Conservation (phyloP, 257 asterid species). For the Capsicum pubescens region DNA sequence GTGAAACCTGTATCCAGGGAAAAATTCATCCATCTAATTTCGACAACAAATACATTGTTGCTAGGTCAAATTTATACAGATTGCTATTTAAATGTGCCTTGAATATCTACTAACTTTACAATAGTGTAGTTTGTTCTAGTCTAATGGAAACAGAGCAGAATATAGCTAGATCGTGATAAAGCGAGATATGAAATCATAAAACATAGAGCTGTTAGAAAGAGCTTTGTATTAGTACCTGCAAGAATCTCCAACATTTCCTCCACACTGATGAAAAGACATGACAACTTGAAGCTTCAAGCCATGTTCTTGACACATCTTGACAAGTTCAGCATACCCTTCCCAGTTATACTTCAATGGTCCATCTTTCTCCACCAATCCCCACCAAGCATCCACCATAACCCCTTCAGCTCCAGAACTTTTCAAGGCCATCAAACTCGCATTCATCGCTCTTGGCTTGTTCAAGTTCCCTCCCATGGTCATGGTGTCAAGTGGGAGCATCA, state of each 20-base stretch:
- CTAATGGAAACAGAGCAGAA: no score
- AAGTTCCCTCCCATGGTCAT: slow-evolving; percentile 62
- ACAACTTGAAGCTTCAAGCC: slow-evolving; percentile 90
- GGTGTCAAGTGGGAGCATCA: slow-evolving; percentile 92
- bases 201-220: not conserved
- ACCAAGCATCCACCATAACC: slow-evolving; percentile 95
- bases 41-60: slow-evolving; percentile 77
- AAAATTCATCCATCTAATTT: slow-evolving; percentile 72
- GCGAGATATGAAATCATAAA: not conserved
- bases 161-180: no score
- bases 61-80: slow-evolving; percentile 46
- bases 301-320: slow-evolving; percentile 64
- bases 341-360: slow-evolving; percentile 83
- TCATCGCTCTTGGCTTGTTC: slow-evolving; percentile 77
- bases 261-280: slow-evolving; percentile 97
- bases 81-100: no score
- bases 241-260: slow-evolving; percentile 93
- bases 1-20: slow-evolving; percentile 87
- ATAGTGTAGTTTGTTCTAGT: no score
- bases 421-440: slow-evolving; percentile 84
- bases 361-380: slow-evolving; percentile 95
- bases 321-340: slow-evolving; percentile 90
- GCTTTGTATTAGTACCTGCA: slow-evolving; percentile 58
- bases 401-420: slow-evolving; percentile 88
- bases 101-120: no score